phyloP scores from a whole-genome alignment of 495 filamentous ascomycete genomes.

The Penicillium pancosmium region DNA sequence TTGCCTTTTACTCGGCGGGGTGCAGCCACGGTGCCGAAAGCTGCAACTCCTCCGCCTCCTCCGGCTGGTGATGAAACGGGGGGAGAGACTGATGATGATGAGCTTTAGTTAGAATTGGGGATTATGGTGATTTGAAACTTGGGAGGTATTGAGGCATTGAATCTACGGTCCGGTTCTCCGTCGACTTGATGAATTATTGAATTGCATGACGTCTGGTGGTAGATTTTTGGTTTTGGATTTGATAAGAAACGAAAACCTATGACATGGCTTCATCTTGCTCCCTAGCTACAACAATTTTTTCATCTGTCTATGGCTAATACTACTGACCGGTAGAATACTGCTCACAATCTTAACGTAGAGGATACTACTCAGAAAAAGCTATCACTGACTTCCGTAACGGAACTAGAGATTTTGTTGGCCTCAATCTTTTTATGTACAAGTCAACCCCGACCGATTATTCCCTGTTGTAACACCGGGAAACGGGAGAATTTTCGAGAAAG shows the following conservation, averaged over 20 bases:
- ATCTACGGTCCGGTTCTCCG: too few species aligned
- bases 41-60: conserved; percentile 1
- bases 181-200: too few species aligned
- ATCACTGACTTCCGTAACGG: conserved; percentile 22
- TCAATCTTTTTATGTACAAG: conserved; percentile 51
- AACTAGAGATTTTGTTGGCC: conserved; percentile 31
- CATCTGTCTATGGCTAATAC: too few species aligned
- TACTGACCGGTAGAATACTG: background rate
- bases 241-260: too few species aligned
- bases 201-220: too few species aligned
- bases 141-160: too few species aligned
- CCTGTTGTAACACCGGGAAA: conserved; percentile 25
- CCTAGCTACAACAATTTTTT: too few species aligned
- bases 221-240: too few species aligned
- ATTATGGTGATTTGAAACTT: too few species aligned
- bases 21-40: conserved; percentile 7
- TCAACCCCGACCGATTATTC: conserved; percentile 34
- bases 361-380: background rate
- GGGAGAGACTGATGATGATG: conserved; percentile 58
- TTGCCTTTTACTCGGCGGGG: conserved; percentile 40
- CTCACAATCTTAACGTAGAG: background rate
- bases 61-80: conserved; percentile 35
- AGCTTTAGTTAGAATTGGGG: conserved; percentile 33
- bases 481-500: conserved; percentile 20
- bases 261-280: too few species aligned